Conservation (phyloP, 768 basidiomycete species). For the Phylloporus sp. region DNA sequence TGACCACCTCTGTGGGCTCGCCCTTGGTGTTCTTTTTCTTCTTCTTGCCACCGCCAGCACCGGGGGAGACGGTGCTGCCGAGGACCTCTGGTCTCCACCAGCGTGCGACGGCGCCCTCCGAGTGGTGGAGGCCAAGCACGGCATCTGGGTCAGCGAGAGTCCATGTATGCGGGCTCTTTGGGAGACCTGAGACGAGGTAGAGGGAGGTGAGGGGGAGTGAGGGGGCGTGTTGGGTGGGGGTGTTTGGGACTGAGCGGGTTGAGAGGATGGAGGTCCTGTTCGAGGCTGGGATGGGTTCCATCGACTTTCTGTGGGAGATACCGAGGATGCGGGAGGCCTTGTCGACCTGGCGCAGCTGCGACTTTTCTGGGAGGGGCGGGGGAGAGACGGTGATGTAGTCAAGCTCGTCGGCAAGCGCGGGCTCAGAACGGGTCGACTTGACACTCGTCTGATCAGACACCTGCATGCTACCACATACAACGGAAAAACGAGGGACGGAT, state of each 20-base stretch:
- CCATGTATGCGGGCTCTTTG: constrained; percentile 89
- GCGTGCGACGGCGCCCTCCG: constrained; percentile 78
- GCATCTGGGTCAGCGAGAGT: constrained; percentile 83
- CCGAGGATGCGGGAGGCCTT: constrained; percentile 79
- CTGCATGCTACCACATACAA: not conserved
- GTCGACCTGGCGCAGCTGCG: constrained; percentile 43
- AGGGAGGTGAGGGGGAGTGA: constrained; percentile 77
- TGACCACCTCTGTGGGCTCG: constrained; percentile 53
- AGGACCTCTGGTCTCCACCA: constrained; percentile 93
- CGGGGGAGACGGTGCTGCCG: constrained; percentile 81
- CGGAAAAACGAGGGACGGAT: not conserved
- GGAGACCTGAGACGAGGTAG: constrained; percentile 84
- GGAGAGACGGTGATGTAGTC: constrained; percentile 62
- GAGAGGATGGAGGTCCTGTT: constrained; percentile 76
- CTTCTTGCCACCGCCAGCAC: constrained; percentile 76
- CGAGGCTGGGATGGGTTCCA: constrained; percentile 83
- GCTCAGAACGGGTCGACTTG: not conserved
- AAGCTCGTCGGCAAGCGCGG: constrained; percentile 60
- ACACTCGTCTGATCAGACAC: not conserved
- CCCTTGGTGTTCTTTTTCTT: constrained; percentile 60
- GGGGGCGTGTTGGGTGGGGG: constrained; percentile 60
- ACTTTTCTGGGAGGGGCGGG: constrained; percentile 19
- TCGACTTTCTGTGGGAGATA: constrained; percentile 67
- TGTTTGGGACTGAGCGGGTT: constrained; percentile 43
- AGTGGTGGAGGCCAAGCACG: constrained; percentile 75